These are phyloP conservation scores for Rugonectria rugulosa DNA, from an alignment of 2,329 filamentous ascomycete genomes.

Conservation along the genomic window DNA sequence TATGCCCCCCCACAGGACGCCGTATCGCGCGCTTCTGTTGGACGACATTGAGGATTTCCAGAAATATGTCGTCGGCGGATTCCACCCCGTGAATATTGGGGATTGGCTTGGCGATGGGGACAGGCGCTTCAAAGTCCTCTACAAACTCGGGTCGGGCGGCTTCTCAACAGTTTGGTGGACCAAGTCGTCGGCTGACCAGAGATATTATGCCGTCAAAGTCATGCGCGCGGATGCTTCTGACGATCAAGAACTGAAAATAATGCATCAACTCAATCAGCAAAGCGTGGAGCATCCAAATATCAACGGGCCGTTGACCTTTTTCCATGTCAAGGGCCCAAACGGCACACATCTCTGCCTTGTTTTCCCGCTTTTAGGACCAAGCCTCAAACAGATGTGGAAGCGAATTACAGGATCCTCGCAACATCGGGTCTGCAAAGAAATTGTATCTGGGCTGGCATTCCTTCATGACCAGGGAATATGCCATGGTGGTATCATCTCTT, in stretches of 20 bases:
- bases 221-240: background rate
- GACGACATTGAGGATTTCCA: background rate
- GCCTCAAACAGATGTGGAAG: background rate
- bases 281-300: background rate
- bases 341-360: background rate
- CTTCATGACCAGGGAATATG: background rate
- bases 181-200: background rate
- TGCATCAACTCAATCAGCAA: background rate
- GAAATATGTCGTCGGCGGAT: background rate
- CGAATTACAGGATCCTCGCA: background rate
- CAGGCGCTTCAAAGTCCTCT: background rate
- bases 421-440: background rate
- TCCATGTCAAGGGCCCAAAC: background rate
- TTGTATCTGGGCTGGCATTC: background rate
- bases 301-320: background rate
- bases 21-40: background rate
- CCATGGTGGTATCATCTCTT: background rate
- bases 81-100: background rate
- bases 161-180: background rate
- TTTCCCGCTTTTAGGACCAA: background rate
- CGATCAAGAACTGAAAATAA: background rate
- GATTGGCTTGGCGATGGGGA: background rate
- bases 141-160: background rate
- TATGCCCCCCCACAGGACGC: background rate
- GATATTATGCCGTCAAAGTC: background rate